These are phyloP conservation scores for Cucumis sativus DNA, from an alignment of 306 rosid species.

Conservation along the genomic window DNA sequence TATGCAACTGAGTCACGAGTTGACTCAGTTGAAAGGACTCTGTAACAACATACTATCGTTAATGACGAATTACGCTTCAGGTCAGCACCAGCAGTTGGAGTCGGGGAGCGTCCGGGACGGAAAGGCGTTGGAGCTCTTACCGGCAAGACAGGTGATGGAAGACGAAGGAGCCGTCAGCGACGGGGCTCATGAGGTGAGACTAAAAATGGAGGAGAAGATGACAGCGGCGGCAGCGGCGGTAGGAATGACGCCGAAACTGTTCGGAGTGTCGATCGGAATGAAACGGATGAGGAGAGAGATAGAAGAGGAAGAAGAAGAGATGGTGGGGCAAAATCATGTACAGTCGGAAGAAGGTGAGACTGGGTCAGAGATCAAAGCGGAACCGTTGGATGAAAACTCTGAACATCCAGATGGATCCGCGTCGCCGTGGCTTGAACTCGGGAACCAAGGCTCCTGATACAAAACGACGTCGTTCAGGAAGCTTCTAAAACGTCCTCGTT, in stretches of 20 bases:
- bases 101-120: constrained; percentile 19
- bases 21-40: constrained; percentile 59
- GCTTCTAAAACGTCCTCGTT: not conserved
- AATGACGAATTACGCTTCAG: constrained; percentile 69
- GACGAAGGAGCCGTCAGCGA: constrained; percentile 8
- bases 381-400: constrained; percentile 50
- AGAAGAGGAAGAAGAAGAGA: constrained; percentile 23
- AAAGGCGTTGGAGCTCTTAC: constrained; percentile 36
- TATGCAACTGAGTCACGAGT: constrained; percentile 58
- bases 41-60: constrained; percentile 56
- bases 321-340: constrained; percentile 21
- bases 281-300: constrained; percentile 51
- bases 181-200: not conserved
- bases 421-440: constrained; percentile 44
- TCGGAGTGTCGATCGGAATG: constrained; percentile 72
- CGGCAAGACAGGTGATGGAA: constrained; percentile 9
- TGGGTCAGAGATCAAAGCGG: constrained; percentile 23
- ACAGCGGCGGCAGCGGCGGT: not conserved
- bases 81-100: constrained; percentile 29
- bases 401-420: constrained; percentile 26
- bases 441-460: constrained; percentile 18
- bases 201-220: not conserved
- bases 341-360: constrained; percentile 21
- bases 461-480: not conserved
- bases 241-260: constrained; percentile 35